Evolutionary conservation across 768 basidiomycete genomes (phyloP), one percentile per base, ranked within the genome.

Genomic region (Tulasnella sp.): DNA sequence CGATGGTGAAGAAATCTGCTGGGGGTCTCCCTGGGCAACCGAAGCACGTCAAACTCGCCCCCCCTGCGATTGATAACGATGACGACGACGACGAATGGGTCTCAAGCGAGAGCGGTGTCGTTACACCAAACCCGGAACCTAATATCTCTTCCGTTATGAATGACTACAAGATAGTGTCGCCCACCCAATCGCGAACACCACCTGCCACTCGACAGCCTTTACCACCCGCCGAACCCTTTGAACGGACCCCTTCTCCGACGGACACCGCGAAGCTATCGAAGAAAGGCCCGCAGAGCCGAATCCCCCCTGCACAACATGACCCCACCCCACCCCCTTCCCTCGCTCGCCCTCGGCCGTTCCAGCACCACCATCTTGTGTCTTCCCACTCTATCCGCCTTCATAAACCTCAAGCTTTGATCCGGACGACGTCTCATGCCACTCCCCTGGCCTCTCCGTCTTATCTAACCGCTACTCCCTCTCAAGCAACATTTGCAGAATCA

Each of bases 51-150:
- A 15, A 25, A 2, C 27, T 48, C 27, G 23, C 34, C 8, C 34
- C 45, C n/a, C 45, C 45, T n/a, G 17, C 45, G 27, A 25, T 27
- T 12, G 45, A 48, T 8, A 32, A 48, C 21, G 52, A 45, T 3
- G 79, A 79, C 62, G 66, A 58, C 29, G 83, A 84, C 9, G 83
- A 84, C 55, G 85, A 79, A 57, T 86, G 84, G 84, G 75, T 83
- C 0, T 86, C 84, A 25, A 84, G 81, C 65, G 83, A 84, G 67
- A 86, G 83, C 63, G 84, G 83, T 6, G 81, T 78, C 0, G 83
- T 71, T 0, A 86, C 84, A 1, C 85, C 84, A 75, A 48, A 48
- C 41, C 21, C 27, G 21, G 40, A 45, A 37, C 23, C 29, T n/a
- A 48, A 12, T 29, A 6, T 39, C 31, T 2, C 35, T 21, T 36